Conservation (phyloP, 1,284 basidiomycete genomes). For the Tetrapyrgos nigripes region DNA sequence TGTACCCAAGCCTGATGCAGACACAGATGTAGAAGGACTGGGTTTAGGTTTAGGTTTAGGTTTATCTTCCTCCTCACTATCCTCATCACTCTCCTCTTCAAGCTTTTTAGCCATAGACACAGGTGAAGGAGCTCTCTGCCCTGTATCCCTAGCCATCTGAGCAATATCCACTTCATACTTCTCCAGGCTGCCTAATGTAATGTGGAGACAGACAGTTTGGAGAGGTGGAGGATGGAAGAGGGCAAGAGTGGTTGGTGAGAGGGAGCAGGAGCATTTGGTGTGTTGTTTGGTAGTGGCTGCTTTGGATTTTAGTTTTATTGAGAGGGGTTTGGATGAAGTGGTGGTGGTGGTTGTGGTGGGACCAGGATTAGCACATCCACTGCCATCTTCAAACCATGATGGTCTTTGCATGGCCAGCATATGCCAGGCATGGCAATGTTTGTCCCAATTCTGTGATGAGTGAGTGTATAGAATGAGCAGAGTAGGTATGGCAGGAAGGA, state of each 20-base stretch:
- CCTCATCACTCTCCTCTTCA: slow-evolving; percentile 56
- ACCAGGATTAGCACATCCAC: slow-evolving; percentile 15
- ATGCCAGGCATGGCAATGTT: no score
- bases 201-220: slow-evolving; percentile 73
- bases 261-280: slow-evolving; percentile 26
- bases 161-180: slow-evolving; percentile 77
- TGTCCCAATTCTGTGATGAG: no score
- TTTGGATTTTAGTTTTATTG: slow-evolving; percentile 31
- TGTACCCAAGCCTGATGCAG: no score
- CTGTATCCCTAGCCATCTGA: slow-evolving; percentile 62
- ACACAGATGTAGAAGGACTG: no score
- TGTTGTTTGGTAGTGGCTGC: no score
- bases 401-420: no score
- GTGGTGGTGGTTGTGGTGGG: slow-evolving; percentile 20
- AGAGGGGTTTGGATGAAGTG: slow-evolving; percentile 25
- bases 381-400: no score
- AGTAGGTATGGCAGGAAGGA: no score
- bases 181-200: slow-evolving; percentile 71
- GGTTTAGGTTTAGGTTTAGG: no score
- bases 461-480: no score
- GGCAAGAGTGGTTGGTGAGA: slow-evolving; percentile 23
- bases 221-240: slow-evolving; percentile 35
- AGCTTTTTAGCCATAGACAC: slow-evolving; percentile 57
- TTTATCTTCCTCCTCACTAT: slow-evolving; percentile 44
- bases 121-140: slow-evolving; percentile 67